phyloP scores from a whole-genome alignment of 805 yeast species.

The Starmera dryadoides region DNA sequence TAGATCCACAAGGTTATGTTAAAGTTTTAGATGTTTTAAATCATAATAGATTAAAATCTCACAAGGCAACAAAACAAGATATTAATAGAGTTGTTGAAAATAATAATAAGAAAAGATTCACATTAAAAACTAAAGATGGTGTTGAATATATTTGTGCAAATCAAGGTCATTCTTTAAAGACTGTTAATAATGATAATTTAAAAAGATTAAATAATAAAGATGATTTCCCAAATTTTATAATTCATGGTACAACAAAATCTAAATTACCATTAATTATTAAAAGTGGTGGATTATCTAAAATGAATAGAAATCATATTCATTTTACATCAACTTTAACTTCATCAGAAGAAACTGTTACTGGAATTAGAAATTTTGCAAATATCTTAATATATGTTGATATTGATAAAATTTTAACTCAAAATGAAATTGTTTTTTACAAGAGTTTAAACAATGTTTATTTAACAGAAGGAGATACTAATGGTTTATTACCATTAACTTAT shows the following conservation, averaged over 20 bases:
- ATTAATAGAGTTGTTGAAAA: conserved; percentile 50
- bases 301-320: conserved; percentile 84
- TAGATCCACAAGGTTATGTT: conserved; percentile 65
- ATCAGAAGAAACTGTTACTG: conserved; percentile 44
- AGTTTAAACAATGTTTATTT: conserved; percentile 74
- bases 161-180: conserved; percentile 79
- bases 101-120: conserved; percentile 70
- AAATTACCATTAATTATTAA: conserved; percentile 41
- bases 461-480: conserved; percentile 52
- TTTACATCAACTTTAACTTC: conserved; percentile 57
- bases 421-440: conserved; percentile 43
- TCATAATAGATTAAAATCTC: conserved; percentile 52
- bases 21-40: conserved; percentile 42
- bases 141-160: conserved; percentile 62
- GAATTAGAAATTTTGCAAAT: conserved; percentile 52
- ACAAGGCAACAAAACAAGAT: conserved; percentile 48
- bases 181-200: conserved; percentile 35
- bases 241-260: conserved; percentile 71
- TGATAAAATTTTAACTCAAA: conserved; percentile 32
- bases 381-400: conserved; percentile 60
- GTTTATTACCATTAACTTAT: conserved; percentile 37
- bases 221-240: conserved; percentile 44
- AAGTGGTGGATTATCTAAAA: conserved; percentile 51
- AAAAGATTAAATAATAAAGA: conserved; percentile 25
- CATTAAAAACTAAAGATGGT: conserved; percentile 27